Conservation (phyloP, 2,329 filamentous ascomycete genomes). For the Mariannaea sp. region DNA sequence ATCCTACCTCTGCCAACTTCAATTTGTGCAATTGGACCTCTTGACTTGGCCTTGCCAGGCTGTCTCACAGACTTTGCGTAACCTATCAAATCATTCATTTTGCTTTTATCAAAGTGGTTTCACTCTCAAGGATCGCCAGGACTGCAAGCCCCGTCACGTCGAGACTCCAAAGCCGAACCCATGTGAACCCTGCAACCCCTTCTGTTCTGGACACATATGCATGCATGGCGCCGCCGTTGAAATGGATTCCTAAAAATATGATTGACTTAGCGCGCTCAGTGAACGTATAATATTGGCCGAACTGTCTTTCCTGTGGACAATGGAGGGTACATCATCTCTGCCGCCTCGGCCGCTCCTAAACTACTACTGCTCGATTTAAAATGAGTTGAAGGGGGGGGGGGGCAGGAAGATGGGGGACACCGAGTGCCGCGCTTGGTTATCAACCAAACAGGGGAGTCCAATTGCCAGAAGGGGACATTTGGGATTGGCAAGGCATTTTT, state of each 20-base stretch:
- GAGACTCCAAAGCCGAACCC: conserved; percentile 1
- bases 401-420: neutral
- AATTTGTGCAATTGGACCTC: neutral
- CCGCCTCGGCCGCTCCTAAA: neutral
- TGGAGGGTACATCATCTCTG: too few relatives aligned
- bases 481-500: conserved; percentile 13
- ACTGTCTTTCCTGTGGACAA: too few relatives aligned
- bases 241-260: conserved; percentile 27
- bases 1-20: neutral
- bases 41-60: neutral
- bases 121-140: neutral
- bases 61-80: too few relatives aligned
- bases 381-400: conserved; percentile 10
- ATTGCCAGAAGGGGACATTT: neutral
- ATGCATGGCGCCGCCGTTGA: conserved; percentile 15
- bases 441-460: conserved; percentile 12
- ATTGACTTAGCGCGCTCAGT: conserved; percentile 17
- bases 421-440: conserved; percentile 10
- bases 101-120: too few relatives aligned
- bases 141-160: neutral
- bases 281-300: too few relatives aligned
- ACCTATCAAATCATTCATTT: too few relatives aligned
- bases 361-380: conserved; percentile 4
- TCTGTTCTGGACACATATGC: conserved; percentile 1
- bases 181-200: conserved; percentile 11